Evolutionary conservation across 1,284 basidiomycete genomes (phyloP).

Genomic region (Rhodotorula sp.): DNA sequence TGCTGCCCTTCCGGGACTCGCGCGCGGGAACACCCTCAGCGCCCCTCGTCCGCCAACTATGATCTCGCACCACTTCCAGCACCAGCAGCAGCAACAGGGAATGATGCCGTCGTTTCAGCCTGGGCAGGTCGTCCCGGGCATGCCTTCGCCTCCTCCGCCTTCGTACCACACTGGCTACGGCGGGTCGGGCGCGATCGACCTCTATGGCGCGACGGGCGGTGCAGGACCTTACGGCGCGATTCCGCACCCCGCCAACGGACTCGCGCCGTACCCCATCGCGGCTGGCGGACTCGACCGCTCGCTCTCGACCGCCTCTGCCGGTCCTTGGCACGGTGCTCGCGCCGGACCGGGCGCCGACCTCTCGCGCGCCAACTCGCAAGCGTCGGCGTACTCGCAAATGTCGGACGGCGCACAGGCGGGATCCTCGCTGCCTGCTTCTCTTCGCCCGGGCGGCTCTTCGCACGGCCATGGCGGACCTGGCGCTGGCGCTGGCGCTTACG

Average conservation of each 20-base stretch:
- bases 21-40: conserved; percentile 45
- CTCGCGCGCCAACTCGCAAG: conserved; percentile 10
- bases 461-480: conserved; percentile 5
- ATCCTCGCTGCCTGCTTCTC: background rate
- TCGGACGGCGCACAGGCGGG: conserved; percentile 8
- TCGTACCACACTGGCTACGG: background rate
- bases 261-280: background rate
- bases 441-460: background rate
- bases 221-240: conserved; percentile 4
- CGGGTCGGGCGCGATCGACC: conserved; percentile 10
- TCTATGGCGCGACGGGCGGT: conserved; percentile 16
- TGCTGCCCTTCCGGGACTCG: conserved; percentile 32
- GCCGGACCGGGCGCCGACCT: background rate
- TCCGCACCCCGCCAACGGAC: background rate
- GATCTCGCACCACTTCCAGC: conserved; percentile 47
- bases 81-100: conserved; percentile 16
- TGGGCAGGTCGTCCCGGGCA: conserved; percentile 36
- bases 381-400: conserved; percentile 19
- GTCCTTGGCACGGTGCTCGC: conserved; percentile 8
- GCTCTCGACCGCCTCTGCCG: conserved; percentile 8
- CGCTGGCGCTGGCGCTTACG: background rate
- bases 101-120: conserved; percentile 42
- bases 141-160: conserved; percentile 2
- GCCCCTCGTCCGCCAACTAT: conserved; percentile 49
- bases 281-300: conserved; percentile 8